Evolutionary conservation across 2,329 filamentous ascomycete species (phyloP).

Genomic region (Ophiocordyceps camponoti-saundersi): DNA sequence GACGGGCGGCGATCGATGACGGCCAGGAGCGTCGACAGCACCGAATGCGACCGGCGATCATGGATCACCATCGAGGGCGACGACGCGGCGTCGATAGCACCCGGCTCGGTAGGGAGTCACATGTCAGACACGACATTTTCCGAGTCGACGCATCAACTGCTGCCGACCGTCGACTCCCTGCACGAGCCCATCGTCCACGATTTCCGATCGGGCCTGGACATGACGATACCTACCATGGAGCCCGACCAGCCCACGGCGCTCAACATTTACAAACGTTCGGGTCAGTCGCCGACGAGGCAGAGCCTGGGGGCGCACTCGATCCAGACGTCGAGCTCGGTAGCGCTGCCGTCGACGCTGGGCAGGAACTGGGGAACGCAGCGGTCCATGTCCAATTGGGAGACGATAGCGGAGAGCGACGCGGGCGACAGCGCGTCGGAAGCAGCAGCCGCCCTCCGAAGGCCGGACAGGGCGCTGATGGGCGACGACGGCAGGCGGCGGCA

Average conservation of each 20-base stretch:
- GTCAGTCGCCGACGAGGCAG: conserved; percentile 4
- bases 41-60: conserved; percentile 11
- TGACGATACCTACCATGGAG: conserved; percentile 12
- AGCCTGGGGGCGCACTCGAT: conserved; percentile 11
- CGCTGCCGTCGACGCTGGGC: conserved; percentile 8
- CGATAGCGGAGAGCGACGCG: conserved; percentile 7
- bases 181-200: conserved; percentile 9
- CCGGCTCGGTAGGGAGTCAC: conserved; percentile 8
- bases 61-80: conserved; percentile 18
- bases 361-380: conserved; percentile 2
- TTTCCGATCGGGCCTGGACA: conserved; percentile 12
- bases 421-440: conserved; percentile 8
- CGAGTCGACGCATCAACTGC: conserved; percentile 13
- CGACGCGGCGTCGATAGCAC: conserved; percentile 8
- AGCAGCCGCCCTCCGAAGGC: conserved; percentile 5
- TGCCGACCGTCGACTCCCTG: conserved; percentile 12
- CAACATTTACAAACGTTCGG: conserved; percentile 2
- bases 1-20: conserved; percentile 5
- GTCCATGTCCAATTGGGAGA: conserved; percentile 6
- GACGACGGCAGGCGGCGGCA: conserved; percentile 4
- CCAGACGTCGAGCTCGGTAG: conserved; percentile 16
- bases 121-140: conserved; percentile 11
- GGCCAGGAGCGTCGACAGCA: conserved; percentile 6
- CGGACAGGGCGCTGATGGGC: conserved; percentile 7
- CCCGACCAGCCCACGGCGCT: conserved; percentile 7